phyloP scores from a whole-genome alignment of 805 yeast genomes.

The Yamadazyma kitorensis region DNA sequence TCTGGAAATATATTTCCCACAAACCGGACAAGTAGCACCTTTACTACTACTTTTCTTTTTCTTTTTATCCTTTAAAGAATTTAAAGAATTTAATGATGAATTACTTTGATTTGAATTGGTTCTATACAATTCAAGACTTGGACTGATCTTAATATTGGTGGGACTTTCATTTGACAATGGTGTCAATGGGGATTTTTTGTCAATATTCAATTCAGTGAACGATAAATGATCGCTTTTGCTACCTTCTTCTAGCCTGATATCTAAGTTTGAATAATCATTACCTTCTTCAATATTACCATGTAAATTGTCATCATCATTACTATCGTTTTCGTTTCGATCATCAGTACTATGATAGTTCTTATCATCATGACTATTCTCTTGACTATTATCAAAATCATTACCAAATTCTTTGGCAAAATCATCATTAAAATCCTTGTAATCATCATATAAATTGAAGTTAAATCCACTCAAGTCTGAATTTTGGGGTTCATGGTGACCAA shows the following conservation, averaged over 20 bases:
- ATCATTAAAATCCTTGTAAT: conserved; percentile 2
- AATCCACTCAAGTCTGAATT: conserved; percentile 18
- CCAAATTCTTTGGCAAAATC: conserved; percentile 1
- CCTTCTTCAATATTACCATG: no score
- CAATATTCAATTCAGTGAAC: conserved; percentile 4
- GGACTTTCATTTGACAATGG: conserved; percentile 8
- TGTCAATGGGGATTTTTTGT: conserved; percentile 6
- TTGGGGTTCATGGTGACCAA: conserved; percentile 1
- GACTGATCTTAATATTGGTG: conserved; percentile 1
- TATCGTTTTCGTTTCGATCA: background rate
- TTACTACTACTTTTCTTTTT: conserved; percentile 29
- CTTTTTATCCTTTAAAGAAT: conserved; percentile 9
- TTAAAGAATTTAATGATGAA: conserved; percentile 13
- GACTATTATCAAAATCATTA: conserved; percentile 1
- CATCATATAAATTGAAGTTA: conserved; percentile 16
- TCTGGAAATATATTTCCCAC: conserved; percentile 40
- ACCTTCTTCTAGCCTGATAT: no score
- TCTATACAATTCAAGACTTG: conserved; percentile 4
- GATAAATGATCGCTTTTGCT: conserved; percentile 1
- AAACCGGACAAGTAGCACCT: conserved; percentile 37
- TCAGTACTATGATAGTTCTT: background rate
- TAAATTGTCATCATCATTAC: background rate
- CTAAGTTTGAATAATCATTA: no score
- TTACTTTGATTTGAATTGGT: conserved; percentile 13
- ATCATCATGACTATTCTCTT: background rate